A percentile compares a stretch with the other conserved stretches of the same genome.
These are phyloP conservation scores for Vigna angularis DNA, from an alignment of 306 rosid species.

Conservation along the genomic window DNA sequence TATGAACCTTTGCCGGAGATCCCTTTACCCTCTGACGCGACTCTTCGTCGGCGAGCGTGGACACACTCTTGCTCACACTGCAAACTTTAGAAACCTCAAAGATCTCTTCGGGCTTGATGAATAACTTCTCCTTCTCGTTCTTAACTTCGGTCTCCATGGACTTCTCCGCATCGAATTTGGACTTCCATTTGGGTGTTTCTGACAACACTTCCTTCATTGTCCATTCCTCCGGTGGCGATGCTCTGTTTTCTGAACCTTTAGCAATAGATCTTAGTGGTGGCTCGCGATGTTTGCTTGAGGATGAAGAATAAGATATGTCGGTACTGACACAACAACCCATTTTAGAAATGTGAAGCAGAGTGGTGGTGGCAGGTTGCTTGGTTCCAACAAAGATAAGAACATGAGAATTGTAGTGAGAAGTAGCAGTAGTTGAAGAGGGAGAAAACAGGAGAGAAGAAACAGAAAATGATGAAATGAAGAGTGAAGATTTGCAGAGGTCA, in stretches of 20 bases:
- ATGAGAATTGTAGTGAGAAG: background rate
- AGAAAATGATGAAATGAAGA: conserved; percentile 8
- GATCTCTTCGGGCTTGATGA: conserved; percentile 47
- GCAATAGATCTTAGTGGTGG: conserved; percentile 40
- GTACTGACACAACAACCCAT: conserved; percentile 84
- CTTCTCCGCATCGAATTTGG: conserved; percentile 40
- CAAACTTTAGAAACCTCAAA: conserved; percentile 72
- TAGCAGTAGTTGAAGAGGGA: background rate
- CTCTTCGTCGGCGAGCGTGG: conserved; percentile 66
- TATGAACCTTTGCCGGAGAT: conserved; percentile 60
- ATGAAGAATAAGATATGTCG: conserved; percentile 40
- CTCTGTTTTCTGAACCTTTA: conserved; percentile 53
- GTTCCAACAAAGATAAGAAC: conserved; percentile 1
- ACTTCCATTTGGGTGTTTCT: conserved; percentile 65
- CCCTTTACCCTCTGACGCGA: conserved; percentile 49
- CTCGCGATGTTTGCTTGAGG: conserved; percentile 30
- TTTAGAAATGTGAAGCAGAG: background rate
- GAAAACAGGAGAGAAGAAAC: background rate
- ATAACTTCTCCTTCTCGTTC: conserved; percentile 41
- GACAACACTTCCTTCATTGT: conserved; percentile 85
- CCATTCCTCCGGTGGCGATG: conserved; percentile 80
- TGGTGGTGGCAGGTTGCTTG: background rate
- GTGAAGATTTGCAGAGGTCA: conserved; percentile 40
- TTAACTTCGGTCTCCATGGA: background rate
- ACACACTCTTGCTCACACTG: conserved; percentile 71